Evolutionary conservation across 2,329 filamentous ascomycete species (phyloP).

Genomic region (Lachnellula arida): DNA sequence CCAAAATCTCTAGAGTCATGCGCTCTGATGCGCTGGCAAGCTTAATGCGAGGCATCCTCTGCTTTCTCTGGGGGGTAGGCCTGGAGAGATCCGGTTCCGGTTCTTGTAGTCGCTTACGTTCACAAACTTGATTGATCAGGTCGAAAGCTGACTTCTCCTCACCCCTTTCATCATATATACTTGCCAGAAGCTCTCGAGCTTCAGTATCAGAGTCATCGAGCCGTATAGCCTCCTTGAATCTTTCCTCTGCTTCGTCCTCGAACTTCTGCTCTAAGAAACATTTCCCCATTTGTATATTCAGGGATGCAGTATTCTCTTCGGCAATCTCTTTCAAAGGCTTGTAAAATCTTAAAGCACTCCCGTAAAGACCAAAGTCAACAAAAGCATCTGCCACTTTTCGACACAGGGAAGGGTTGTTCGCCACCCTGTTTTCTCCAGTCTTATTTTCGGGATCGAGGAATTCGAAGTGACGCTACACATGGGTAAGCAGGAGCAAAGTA

Average conservation of each 20-base stretch:
- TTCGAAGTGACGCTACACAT: slow-evolving; percentile 55
- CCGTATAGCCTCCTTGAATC: slow-evolving; percentile 69
- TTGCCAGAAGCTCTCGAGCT: slow-evolving; percentile 73
- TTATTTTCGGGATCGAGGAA: slow-evolving; percentile 62
- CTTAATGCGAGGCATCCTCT: slow-evolving; percentile 16
- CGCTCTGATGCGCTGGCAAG: slow-evolving; percentile 17
- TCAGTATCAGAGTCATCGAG: slow-evolving; percentile 68
- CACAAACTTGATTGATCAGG: slow-evolving; percentile 70
- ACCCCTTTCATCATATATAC: slow-evolving; percentile 73
- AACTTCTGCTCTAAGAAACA: slow-evolving; percentile 65
- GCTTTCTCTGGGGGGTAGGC: slow-evolving; percentile 16
- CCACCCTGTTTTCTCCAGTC: slow-evolving; percentile 45
- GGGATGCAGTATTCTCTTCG: slow-evolving; percentile 43
- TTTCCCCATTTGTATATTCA: slow-evolving; percentile 42
- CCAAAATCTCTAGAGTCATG: slow-evolving; percentile 26
- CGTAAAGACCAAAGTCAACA: slow-evolving; percentile 43
- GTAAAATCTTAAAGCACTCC: slow-evolving; percentile 55
- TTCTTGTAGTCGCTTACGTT: slow-evolving; percentile 38
- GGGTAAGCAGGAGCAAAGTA: slow-evolving; percentile 6
- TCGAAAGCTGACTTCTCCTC: slow-evolving; percentile 73
- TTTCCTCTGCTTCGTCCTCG: slow-evolving; percentile 67
- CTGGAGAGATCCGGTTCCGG: slow-evolving; percentile 7
- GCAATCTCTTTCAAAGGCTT: slow-evolving; percentile 47
- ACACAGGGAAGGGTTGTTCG: slow-evolving; percentile 73
- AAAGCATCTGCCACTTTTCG: slow-evolving; percentile 63